Evolutionary conservation across 2,329 filamentous ascomycete species (phyloP).

Genomic region (Passalora sequoiae): DNA sequence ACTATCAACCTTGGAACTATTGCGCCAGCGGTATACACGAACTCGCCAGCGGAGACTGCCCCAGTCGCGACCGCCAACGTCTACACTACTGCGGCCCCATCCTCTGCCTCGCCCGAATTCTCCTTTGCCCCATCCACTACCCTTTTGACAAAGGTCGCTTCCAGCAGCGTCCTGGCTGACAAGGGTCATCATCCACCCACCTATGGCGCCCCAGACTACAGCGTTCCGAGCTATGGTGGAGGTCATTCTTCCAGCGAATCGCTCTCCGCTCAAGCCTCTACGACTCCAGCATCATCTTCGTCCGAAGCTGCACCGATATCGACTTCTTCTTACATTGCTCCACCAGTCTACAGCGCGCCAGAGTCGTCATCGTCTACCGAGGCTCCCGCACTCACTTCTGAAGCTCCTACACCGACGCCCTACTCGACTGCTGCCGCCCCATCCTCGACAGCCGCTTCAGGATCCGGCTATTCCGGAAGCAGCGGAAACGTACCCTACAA

Average conservation of each 20-base stretch:
- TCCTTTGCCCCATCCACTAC: not conserved
- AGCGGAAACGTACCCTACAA: constrained; percentile 20
- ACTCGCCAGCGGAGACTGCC: not conserved
- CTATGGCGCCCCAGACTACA: not conserved
- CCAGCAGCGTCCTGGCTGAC: constrained; percentile 5
- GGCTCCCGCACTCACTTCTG: not conserved
- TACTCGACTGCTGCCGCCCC: constrained; percentile 3
- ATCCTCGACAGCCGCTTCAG: constrained; percentile 4
- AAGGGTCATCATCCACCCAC: constrained; percentile 6
- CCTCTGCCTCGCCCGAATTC: not conserved
- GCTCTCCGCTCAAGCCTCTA: not conserved
- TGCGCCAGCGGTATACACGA: constrained; percentile 1
- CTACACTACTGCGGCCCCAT: not conserved
- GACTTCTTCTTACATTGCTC: constrained; percentile 1
- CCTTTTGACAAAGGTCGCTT: constrained; percentile 5
- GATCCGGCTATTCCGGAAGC: constrained; percentile 6
- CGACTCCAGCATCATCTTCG: constrained; percentile 6
- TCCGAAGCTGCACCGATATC: constrained; percentile 5
- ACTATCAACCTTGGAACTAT: not conserved
- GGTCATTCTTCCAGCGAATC: not conserved
- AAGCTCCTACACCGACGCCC: constrained; percentile 3
- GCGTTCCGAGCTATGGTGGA: not conserved
- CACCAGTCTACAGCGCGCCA: constrained; percentile 9
- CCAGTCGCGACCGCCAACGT: constrained; percentile 1
- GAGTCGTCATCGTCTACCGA: too few species aligned